phyloP scores from a whole-genome alignment of 1,139 yeast genomes.

The Hemisphaericaspora xylofermentans region DNA sequence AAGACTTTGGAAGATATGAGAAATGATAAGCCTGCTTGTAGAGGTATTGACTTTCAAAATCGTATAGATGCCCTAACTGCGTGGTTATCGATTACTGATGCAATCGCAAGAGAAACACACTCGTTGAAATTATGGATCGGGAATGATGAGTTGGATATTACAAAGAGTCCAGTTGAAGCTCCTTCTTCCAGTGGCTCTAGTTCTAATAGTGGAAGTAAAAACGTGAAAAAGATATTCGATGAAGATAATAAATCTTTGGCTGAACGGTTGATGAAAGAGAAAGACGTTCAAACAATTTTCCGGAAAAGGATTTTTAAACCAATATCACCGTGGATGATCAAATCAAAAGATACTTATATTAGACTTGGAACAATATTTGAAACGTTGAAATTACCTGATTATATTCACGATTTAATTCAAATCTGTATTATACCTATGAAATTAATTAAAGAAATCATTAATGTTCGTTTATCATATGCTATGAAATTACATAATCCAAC shows the following conservation, averaged over 20 bases:
- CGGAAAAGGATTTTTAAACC: constrained; percentile 57
- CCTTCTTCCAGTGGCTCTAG: constrained; percentile 32
- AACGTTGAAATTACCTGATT: constrained; percentile 73
- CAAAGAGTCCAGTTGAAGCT: constrained; percentile 32
- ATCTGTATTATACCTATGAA: constrained; percentile 76
- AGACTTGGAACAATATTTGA: constrained; percentile 63
- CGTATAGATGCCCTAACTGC: constrained; percentile 78
- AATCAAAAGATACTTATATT: constrained; percentile 72
- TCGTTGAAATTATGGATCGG: constrained; percentile 74
- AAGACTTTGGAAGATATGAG: constrained; percentile 76
- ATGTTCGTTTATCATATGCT: constrained; percentile 75
- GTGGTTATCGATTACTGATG: constrained; percentile 77
- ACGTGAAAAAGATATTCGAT: constrained; percentile 45
- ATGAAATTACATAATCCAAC: constrained; percentile 81
- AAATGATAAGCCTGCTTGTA: constrained; percentile 72
- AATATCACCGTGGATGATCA: constrained; percentile 71
- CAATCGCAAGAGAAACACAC: constrained; percentile 59
- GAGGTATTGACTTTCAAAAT: constrained; percentile 60
- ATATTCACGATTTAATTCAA: constrained; percentile 63
- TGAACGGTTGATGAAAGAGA: constrained; percentile 82
- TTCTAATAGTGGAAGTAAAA: constrained; percentile 13
- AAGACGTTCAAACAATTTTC: constrained; percentile 72
- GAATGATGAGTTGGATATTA: constrained; percentile 69
- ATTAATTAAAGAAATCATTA: constrained; percentile 77
- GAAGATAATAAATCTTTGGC: constrained; percentile 71